Percentiles rank a stretch among this genome's conserved stretches.
Evolutionary conservation across 192 early-diverging fungal species (phyloP).

Genomic region (Jimgerdemannia flammicorona): DNA sequence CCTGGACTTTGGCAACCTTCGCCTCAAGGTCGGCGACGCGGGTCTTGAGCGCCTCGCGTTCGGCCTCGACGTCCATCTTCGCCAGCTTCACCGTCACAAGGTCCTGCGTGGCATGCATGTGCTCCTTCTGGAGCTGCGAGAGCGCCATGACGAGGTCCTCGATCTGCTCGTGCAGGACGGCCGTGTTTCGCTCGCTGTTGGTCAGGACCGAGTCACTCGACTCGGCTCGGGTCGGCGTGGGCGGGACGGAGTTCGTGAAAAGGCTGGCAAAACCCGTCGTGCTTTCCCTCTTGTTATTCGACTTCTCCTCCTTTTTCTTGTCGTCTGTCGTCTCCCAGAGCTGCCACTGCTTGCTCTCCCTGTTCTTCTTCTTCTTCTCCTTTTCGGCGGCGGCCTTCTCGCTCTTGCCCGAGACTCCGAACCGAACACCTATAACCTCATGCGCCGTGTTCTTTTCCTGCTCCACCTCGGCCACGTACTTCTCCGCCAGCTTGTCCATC

Average conservation of each 20-base stretch:
- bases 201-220: not conserved
- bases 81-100: slow-evolving; percentile 54
- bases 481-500: slow-evolving; percentile 64
- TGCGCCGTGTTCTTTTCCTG: slow-evolving; percentile 48
- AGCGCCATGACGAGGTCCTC: slow-evolving; percentile 56
- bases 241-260: not conserved
- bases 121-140: slow-evolving; percentile 61
- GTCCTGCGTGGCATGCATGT: slow-evolving; percentile 57
- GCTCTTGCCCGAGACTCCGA: slow-evolving; percentile 34
- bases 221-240: not conserved
- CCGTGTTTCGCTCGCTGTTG: slow-evolving; percentile 4
- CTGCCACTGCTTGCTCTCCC: slow-evolving; percentile 39
- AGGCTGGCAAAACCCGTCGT: slow-evolving; percentile 25
- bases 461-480: slow-evolving; percentile 45
- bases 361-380: slow-evolving; percentile 35
- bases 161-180: slow-evolving; percentile 54
- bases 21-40: slow-evolving; percentile 37
- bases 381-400: not conserved
- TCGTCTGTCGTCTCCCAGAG: slow-evolving; percentile 7
- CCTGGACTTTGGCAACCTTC: slow-evolving; percentile 6
- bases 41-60: slow-evolving; percentile 52
- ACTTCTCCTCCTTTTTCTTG: slow-evolving; percentile 13
- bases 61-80: slow-evolving; percentile 39
- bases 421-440: slow-evolving; percentile 43
- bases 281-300: slow-evolving; percentile 10